Percentiles rank a stretch among this genome's conserved stretches.
These are phyloP conservation scores for Vaccinium myrtillus DNA, from an alignment of 148 eudicot genomes.

Conservation along the genomic window DNA sequence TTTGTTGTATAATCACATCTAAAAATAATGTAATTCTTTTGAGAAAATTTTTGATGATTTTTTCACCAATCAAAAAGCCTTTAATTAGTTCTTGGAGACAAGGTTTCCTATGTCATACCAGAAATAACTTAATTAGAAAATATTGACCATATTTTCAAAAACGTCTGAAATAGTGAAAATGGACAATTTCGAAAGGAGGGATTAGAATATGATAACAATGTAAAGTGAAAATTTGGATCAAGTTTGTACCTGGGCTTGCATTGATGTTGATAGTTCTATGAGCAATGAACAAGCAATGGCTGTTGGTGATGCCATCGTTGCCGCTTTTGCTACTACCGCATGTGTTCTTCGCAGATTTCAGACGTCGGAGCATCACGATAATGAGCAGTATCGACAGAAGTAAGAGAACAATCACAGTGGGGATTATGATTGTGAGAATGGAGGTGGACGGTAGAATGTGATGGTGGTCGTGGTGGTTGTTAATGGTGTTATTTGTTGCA, in stretches of 20 bases:
- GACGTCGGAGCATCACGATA: slow-evolving; percentile 52
- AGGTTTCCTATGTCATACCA: no score
- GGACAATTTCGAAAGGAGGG: neutral
- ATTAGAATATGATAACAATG: neutral
- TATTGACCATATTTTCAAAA: neutral
- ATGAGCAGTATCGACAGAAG: slow-evolving; percentile 45
- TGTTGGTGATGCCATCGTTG: slow-evolving; percentile 23
- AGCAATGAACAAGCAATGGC: slow-evolving; percentile 45
- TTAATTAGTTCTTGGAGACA: neutral
- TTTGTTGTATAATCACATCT: neutral
- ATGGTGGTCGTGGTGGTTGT: slow-evolving; percentile 17
- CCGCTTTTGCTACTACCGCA: slow-evolving; percentile 20
- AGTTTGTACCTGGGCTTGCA: slow-evolving; percentile 36
- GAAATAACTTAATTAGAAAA: neutral
- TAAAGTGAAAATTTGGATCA: neutral
- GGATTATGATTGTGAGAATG: slow-evolving; percentile 52
- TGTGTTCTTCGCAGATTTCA: slow-evolving; percentile 29
- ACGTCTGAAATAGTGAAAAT: neutral
- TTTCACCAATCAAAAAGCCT: neutral
- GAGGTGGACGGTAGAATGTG: slow-evolving; percentile 36
- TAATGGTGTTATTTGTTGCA: neutral
- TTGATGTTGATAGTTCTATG: slow-evolving; percentile 37
- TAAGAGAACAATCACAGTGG: slow-evolving; percentile 55
- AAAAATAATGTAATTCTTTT: neutral
- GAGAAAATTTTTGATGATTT: neutral